Conservation (phyloP, 179 eudicot genomes). For the Beta lomatogona region DNA sequence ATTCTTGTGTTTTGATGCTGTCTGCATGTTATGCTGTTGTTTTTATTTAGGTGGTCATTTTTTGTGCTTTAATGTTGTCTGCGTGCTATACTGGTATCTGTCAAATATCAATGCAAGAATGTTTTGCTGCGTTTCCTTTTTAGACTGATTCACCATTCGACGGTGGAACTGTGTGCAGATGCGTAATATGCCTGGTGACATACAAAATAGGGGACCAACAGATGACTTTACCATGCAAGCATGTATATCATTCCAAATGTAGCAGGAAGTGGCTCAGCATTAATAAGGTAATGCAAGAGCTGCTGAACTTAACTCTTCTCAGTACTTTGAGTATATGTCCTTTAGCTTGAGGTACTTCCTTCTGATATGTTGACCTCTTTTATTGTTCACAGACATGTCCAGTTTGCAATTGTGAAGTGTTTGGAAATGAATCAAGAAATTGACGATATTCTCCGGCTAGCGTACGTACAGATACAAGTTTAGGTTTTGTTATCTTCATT, state of each 20-base stretch:
- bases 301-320: neutral
- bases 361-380: neutral
- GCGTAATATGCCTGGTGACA: conserved; percentile 89
- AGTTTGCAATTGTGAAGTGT: conserved; percentile 43
- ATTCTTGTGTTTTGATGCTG: too few species aligned
- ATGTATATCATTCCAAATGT: conserved; percentile 75
- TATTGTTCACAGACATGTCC: conserved; percentile 38
- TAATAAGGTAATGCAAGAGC: conserved; percentile 57
- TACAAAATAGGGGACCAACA: conserved; percentile 77
- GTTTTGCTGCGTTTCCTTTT: neutral
- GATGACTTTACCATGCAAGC: conserved; percentile 81
- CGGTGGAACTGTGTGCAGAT: conserved; percentile 40
- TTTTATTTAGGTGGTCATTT: neutral
- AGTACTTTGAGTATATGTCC: neutral
- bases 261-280: conserved; percentile 87
- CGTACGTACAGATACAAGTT: conserved; percentile 25
- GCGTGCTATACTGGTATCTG: neutral
- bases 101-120: neutral
- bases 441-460: conserved; percentile 25
- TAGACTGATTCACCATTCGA: neutral
- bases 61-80: neutral
- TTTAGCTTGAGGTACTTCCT: neutral
- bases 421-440: conserved; percentile 42
- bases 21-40: neutral
- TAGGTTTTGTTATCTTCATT: conserved; percentile 22